A percentile compares a stretch with the other conserved stretches of the same genome.
These are phyloP conservation scores for Clohesyomyces aquaticus DNA, from an alignment of 495 filamentous ascomycete species.

Conservation along the genomic window DNA sequence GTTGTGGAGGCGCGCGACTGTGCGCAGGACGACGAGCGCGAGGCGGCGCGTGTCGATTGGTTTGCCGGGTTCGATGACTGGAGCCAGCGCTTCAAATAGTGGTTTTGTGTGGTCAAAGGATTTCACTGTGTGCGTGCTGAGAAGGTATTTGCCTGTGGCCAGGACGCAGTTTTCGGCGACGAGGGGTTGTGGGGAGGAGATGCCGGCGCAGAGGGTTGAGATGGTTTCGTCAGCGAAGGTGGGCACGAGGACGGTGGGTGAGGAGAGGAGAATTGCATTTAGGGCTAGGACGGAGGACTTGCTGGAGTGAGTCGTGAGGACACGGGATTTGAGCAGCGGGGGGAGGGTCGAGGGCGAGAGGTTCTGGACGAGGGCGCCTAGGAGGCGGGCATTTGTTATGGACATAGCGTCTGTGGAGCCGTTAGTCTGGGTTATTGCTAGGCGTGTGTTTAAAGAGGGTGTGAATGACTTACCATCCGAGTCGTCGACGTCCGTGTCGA, in stretches of 20 bases:
- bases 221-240: slow-evolving; percentile 70
- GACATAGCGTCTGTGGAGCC: slow-evolving; percentile 61
- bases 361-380: slow-evolving; percentile 86
- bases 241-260: slow-evolving; percentile 67
- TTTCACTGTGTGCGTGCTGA: slow-evolving; percentile 62
- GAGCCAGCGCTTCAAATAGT: slow-evolving; percentile 75
- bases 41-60: slow-evolving; percentile 83
- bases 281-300: slow-evolving; percentile 75
- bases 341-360: slow-evolving; percentile 68
- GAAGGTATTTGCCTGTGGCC: slow-evolving; percentile 92
- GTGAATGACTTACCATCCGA: slow-evolving; percentile 60
- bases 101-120: slow-evolving; percentile 71
- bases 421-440: slow-evolving; percentile 37
- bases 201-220: slow-evolving; percentile 76
- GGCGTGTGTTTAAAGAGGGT: too few relatives aligned
- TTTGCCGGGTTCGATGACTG: slow-evolving; percentile 73
- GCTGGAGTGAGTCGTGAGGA: slow-evolving; percentile 71
- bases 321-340: slow-evolving; percentile 76
- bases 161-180: slow-evolving; percentile 88
- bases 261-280: slow-evolving; percentile 84
- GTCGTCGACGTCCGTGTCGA: slow-evolving; percentile 80
- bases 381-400: slow-evolving; percentile 84
- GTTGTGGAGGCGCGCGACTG: slow-evolving; percentile 72
- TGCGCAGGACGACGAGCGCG: slow-evolving; percentile 86
- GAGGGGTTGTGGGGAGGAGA: slow-evolving; percentile 69